These are phyloP conservation scores for Omphalotus olearius DNA, from an alignment of 1,284 basidiomycete genomes.

Conservation along the genomic window DNA sequence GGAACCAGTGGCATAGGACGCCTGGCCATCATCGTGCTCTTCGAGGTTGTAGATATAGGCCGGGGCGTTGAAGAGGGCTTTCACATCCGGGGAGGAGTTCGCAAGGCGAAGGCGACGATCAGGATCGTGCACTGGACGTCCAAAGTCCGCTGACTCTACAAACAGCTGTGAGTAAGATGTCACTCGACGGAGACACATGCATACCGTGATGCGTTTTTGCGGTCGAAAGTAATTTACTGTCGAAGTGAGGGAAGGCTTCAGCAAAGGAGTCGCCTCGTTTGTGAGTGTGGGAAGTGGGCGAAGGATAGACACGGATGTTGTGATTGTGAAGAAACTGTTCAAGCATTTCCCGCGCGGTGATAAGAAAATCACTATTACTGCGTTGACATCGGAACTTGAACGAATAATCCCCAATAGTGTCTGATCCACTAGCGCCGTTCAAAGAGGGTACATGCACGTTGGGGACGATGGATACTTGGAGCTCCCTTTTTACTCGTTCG, in stretches of 20 bases:
- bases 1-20: constrained; percentile 48
- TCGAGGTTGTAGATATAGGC: constrained; percentile 75
- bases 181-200: constrained; percentile 21
- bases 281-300: constrained; percentile 68
- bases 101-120: constrained; percentile 80
- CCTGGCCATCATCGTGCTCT: constrained; percentile 59
- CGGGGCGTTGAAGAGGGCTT: constrained; percentile 87
- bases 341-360: constrained; percentile 86
- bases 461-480: constrained; percentile 85
- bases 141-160: constrained; percentile 72
- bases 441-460: constrained; percentile 53
- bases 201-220: constrained; percentile 66
- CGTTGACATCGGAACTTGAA: constrained; percentile 96
- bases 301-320: constrained; percentile 75
- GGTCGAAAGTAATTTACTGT: constrained; percentile 87
- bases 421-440: constrained; percentile 38
- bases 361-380: constrained; percentile 90
- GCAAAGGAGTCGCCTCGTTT: constrained; percentile 90
- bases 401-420: constrained; percentile 71
- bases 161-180: constrained; percentile 3
- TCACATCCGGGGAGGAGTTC: constrained; percentile 90
- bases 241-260: constrained; percentile 95
- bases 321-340: constrained; percentile 89
- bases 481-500: constrained; percentile 90
- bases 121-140: constrained; percentile 56